Evolutionary conservation across 2,329 filamentous ascomycete genomes (phyloP).

Genomic region (Aureobasidium namibiae): DNA sequence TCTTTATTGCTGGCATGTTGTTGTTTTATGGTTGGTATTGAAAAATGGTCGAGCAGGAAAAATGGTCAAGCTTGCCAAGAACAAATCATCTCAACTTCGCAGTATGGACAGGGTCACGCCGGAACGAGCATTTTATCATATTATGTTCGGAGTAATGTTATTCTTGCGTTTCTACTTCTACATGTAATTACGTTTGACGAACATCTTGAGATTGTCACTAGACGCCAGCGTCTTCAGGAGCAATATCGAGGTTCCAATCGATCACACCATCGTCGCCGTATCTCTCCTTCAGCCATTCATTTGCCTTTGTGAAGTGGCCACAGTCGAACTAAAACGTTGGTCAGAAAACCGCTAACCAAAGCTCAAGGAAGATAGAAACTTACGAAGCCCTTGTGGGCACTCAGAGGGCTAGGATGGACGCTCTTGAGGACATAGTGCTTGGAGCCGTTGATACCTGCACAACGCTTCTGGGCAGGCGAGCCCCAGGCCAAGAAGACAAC

Average conservation of each 20-base stretch:
- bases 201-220: conserved; percentile 15
- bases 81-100: background rate
- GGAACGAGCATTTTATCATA: background rate
- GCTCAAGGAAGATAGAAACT: conserved; percentile 25
- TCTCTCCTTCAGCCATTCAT: conserved; percentile 70
- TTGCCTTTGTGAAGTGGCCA: conserved; percentile 71
- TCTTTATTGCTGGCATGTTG: conserved; percentile 7
- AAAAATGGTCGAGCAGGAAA: background rate
- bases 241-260: conserved; percentile 65
- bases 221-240: conserved; percentile 34
- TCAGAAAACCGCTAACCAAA: background rate
- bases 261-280: conserved; percentile 77
- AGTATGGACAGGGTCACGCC: background rate
- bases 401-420: conserved; percentile 90
- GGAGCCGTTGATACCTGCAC: conserved; percentile 61
- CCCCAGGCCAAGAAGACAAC: conserved; percentile 98
- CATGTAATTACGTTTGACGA: background rate
- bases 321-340: conserved; percentile 36
- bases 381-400: conserved; percentile 70
- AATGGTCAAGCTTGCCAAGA: background rate
- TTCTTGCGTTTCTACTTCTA: background rate
- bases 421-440: conserved; percentile 77
- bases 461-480: conserved; percentile 69
- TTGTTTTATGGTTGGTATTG: background rate
- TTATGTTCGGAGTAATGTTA: background rate